Evolutionary conservation across 2,329 filamentous ascomycete species (phyloP).

Genomic region (Microcyclosporella mali): DNA sequence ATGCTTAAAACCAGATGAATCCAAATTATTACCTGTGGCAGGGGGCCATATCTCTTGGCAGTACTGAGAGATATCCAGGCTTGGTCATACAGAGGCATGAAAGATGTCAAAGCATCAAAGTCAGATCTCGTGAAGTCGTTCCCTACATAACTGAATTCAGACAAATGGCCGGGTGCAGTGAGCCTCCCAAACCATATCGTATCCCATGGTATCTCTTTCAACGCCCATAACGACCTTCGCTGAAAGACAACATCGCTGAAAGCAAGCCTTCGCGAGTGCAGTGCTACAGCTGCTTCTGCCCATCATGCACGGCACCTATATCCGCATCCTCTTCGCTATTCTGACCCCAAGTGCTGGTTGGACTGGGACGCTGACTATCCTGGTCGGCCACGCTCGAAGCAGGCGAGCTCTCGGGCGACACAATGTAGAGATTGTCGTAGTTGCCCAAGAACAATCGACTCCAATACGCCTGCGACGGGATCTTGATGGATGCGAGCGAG

Average conservation of each 20-base stretch:
- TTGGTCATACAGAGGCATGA: too few relatives aligned
- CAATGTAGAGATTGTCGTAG: constrained; percentile 46
- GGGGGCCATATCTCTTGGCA: too few relatives aligned
- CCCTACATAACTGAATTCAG: too few relatives aligned
- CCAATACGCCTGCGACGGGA: constrained; percentile 42
- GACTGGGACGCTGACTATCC: constrained; percentile 28
- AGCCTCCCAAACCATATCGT: too few relatives aligned
- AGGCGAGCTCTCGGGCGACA: constrained; percentile 39
- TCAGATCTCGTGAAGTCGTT: too few relatives aligned
- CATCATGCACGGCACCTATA: constrained; percentile 2
- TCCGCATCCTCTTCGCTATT: constrained; percentile 12
- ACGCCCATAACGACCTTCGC: constrained; percentile 4
- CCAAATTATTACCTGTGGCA: too few relatives aligned
- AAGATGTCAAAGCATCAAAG: too few relatives aligned
- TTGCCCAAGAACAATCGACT: constrained; percentile 41
- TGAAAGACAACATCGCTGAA: constrained; percentile 1
- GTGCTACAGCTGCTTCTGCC: neutral
- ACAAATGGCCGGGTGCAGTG: too few relatives aligned
- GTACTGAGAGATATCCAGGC: too few relatives aligned
- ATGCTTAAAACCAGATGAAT: too few relatives aligned
- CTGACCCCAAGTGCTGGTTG: constrained; percentile 25
- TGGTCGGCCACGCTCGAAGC: constrained; percentile 25
- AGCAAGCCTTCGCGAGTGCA: too few relatives aligned
- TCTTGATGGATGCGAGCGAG: constrained; percentile 43
- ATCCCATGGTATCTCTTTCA: neutral